These are phyloP conservation scores for Globisporangium cystogenes DNA, from an alignment of 352 stramenopile species.

Conservation along the genomic window DNA sequence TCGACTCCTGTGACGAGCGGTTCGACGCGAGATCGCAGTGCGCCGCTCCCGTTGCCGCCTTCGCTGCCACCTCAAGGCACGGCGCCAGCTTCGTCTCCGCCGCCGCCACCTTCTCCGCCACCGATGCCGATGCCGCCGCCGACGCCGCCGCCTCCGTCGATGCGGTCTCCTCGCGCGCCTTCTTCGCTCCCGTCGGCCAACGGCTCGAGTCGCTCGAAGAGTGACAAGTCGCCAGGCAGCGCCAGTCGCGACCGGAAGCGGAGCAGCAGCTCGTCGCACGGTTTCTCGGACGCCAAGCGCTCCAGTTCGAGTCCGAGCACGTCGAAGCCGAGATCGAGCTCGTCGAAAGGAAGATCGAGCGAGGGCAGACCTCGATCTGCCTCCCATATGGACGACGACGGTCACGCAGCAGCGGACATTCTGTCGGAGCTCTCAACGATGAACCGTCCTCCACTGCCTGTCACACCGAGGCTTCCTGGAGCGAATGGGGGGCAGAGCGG, in stretches of 20 bases:
- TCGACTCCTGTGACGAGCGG: neutral
- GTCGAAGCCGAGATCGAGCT: constrained; percentile 11
- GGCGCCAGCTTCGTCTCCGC: constrained; percentile 5
- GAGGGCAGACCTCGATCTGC: constrained; percentile 14
- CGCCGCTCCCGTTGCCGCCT: constrained; percentile 15
- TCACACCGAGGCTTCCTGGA: constrained; percentile 15
- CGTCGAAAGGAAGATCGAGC: neutral
- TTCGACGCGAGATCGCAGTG: constrained; percentile 8
- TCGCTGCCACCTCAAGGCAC: constrained; percentile 17
- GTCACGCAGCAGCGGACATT: constrained; percentile 21
- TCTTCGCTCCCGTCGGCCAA: neutral
- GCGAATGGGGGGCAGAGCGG: constrained; percentile 1
- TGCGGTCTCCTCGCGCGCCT: neutral
- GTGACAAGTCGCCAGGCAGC: neutral
- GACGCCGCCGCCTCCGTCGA: constrained; percentile 8
- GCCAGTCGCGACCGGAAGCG: constrained; percentile 6
- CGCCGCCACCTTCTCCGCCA: constrained; percentile 10
- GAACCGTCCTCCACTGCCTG: constrained; percentile 38
- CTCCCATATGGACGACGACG: constrained; percentile 4
- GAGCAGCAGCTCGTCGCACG: constrained; percentile 7
- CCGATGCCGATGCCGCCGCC: constrained; percentile 8
- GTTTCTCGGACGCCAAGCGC: constrained; percentile 10
- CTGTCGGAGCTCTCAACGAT: constrained; percentile 19
- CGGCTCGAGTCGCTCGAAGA: neutral
- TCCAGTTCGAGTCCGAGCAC: neutral